Base-by-base conservation (phyloP, 2,329 filamentous ascomycete species). In the Stagonosporopsis vannaccii region DNA sequence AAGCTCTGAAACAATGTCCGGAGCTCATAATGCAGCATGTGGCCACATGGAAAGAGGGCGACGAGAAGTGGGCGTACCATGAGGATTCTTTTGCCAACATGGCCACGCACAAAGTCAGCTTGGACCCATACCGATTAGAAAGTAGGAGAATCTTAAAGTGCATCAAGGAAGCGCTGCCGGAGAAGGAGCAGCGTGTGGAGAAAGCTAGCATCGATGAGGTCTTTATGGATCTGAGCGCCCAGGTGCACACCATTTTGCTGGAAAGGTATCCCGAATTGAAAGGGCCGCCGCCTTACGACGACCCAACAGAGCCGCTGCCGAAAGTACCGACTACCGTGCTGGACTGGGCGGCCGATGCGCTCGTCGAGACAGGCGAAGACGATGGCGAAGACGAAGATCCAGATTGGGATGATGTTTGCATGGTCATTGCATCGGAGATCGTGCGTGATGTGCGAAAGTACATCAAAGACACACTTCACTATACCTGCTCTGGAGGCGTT, bases 191-290 rank as follows among this genome's bases (percentile, higher is more conserved):
- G 72, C 87, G 83, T 67, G 86, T 97, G 40, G 94, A 99, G 79
- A 99, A 98, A 74, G 95, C 94, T 17, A 89, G 92, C 69, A 90
- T 98, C 51, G 95, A 99, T 73, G 95, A 99, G 76, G 92, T 97
- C 8, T 99, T 97, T 71, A 80, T 98, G 58, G 95, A 99, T 76
- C 77, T 99, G 45, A 96, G 92, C 9, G 88, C 90, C 0, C 90
- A 97, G 58, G 84, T 97, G 3, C 90, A 96, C 74, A 82, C 83
- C 2, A 81, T 90, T 25, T 78, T 99, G 44, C 76, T 97, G 36
- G 82, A 90, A 63, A 81, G 90, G 47, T 97, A 92, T 74, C 87
- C 91, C 0, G 89, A 95, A 72, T 77, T 98, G 45, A 73, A 75
- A 25, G 82, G 81, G 4, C 85, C 87, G 6, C 82, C 89, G n/a